phyloP scores from a whole-genome alignment of 345 rosid genomes.

The Clausena lansium region DNA sequence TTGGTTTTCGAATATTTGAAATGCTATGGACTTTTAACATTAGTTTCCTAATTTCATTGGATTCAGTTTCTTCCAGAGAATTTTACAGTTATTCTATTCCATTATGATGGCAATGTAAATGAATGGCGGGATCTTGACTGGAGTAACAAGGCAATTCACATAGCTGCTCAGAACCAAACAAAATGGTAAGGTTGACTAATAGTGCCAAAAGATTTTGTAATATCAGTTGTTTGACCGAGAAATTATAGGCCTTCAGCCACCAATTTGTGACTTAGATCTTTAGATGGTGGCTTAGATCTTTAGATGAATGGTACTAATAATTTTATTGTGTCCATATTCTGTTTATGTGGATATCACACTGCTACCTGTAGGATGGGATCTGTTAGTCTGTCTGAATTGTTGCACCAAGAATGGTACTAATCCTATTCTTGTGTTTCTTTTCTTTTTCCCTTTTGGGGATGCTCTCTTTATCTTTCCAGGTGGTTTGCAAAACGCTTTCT shows the following conservation, averaged over 20 bases:
- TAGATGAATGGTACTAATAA: constrained; percentile 3
- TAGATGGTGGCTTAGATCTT: neutral
- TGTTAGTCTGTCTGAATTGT: neutral
- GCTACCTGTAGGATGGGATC: neutral
- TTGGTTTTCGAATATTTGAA: constrained; percentile 6
- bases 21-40: neutral
- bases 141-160: constrained; percentile 74
- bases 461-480: constrained; percentile 42
- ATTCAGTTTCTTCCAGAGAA: constrained; percentile 92
- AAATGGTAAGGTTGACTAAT: constrained; percentile 58
- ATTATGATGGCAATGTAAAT: constrained; percentile 84
- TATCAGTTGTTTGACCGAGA: neutral
- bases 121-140: constrained; percentile 86
- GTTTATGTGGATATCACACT: neutral
- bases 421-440: neutral
- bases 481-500: constrained; percentile 98
- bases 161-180: constrained; percentile 92
- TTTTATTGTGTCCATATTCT: constrained; percentile 8
- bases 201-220: neutral
- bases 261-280: neutral
- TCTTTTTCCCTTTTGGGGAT: neutral
- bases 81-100: constrained; percentile 86
- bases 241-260: too few relatives aligned
- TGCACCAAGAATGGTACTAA: neutral
- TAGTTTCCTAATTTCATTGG: constrained; percentile 40